Base-by-base conservation (phyloP, 306 rosid species). In the Glycine latifolia region DNA sequence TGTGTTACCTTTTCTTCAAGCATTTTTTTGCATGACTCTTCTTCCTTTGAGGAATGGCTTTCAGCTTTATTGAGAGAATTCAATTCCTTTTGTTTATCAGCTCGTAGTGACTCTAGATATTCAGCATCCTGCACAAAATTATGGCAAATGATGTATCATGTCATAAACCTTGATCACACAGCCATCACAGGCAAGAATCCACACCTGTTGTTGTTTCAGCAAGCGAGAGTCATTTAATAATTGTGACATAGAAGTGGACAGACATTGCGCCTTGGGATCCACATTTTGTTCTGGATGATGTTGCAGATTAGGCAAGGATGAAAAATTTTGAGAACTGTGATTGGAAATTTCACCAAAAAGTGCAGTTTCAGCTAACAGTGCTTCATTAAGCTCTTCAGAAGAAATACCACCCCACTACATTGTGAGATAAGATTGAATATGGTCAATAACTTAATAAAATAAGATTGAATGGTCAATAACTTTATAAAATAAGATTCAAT, bases 361-460 rank as follows among this genome's bases (percentile, higher is more conserved):
- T 43, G 93, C 88, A 82, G 59, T 75, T 84, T 94, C 98, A 62
- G 90, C 87, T 89, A 87, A 55, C 76, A 90, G 67, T 54, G 97
- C 91, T 79, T 92, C 94, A 52, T 88, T 84, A 60, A 92, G 86
- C 92, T 94, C 98, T 48, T 91, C 88, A 7, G 90, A 78, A 85
- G 96, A 88, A 62, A 91, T 86, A 87, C 79, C 89, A 48, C 87
- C 31, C 91, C 92, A 88, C 97, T 94, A 85, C 83, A 86, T 87
- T 75, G 59, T 55, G 63, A 83, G 31, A 26, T 26, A 26, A 26
- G 31, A 26, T 26, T 26, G 31, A 26, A 26, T n/a, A n/a, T 20
- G 26, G 26, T 20, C 26, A 20, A 20, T 20, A 20, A 20, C 26
- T 20, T 20, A 20, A 20, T 20, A 20, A 20, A 20, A 20, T 20